Percentiles rank a stretch among this genome's conserved stretches.
Conservation (phyloP, 2,329 filamentous ascomycete species). For the Venturia oleaginea region DNA sequence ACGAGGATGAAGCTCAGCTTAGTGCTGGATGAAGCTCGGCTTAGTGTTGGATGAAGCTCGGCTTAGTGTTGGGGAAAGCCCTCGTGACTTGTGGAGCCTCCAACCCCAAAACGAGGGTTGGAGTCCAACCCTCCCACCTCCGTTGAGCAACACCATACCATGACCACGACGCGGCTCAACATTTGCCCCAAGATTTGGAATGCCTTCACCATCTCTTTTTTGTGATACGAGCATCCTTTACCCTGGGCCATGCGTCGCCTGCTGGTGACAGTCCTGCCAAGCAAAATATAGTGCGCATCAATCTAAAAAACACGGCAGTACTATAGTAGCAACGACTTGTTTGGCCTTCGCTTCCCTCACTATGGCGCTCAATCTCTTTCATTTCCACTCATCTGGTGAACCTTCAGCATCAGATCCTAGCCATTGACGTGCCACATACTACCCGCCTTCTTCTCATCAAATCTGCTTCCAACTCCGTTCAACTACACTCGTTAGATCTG, state of each 20-base stretch:
- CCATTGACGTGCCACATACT: not conserved
- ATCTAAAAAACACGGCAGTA: not conserved
- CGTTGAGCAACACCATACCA: not conserved
- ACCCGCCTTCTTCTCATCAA: not conserved
- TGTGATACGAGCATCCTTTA: not conserved
- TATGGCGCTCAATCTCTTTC: not conserved
- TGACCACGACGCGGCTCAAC: too few species aligned
- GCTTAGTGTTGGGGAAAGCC: too few species aligned
- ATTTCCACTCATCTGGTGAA: not conserved
- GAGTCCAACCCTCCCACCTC: not conserved
- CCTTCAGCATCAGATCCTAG: not conserved
- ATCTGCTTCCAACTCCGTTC: not conserved
- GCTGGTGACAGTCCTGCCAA: not conserved
- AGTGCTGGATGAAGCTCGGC: not conserved
- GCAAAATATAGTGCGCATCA: conserved; percentile 2
- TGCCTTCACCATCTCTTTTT: not conserved
- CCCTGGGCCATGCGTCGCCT: not conserved
- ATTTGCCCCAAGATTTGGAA: not conserved
- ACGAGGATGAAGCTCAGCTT: not conserved
- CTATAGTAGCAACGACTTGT: not conserved
- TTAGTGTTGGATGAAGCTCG: too few species aligned
- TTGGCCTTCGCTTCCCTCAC: not conserved
- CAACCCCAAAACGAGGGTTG: too few species aligned
- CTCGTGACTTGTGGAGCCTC: too few species aligned
- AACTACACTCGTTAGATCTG: not conserved